These are phyloP conservation scores for Magnolia kwangsiensis DNA, from an alignment of 164 flowering plant genomes.

Conservation along the genomic window DNA sequence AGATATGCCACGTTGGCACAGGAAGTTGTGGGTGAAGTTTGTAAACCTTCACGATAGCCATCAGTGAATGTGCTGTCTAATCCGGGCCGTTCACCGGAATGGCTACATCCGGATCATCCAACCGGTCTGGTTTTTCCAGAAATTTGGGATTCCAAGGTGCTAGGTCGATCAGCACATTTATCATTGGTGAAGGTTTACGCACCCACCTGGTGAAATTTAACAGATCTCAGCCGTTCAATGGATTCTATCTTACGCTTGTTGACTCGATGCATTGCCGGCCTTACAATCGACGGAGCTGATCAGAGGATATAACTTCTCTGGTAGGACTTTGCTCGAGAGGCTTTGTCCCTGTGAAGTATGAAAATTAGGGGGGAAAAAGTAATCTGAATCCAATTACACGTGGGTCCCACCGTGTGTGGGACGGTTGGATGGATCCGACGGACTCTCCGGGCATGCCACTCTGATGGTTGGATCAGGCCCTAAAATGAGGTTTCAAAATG, in stretches of 20 bases:
- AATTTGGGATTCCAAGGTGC: background rate
- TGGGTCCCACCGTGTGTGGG: background rate
- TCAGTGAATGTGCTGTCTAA: too few species aligned
- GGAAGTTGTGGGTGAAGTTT: too few species aligned
- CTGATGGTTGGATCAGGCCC: background rate
- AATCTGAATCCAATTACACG: background rate
- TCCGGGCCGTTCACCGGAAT: too few species aligned
- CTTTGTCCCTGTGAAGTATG: slow-evolving; percentile 42
- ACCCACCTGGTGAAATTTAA: too few species aligned
- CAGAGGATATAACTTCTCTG: slow-evolving; percentile 31
- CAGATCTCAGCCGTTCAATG: too few species aligned
- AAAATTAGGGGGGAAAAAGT: background rate
- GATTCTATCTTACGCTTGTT: too few species aligned
- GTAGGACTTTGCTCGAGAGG: slow-evolving; percentile 23
- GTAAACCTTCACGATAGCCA: too few species aligned
- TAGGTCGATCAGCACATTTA: slow-evolving; percentile 10
- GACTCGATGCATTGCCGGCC: slow-evolving; percentile 27
- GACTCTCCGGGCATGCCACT: background rate
- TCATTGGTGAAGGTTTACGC: too few species aligned
- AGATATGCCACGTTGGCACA: too few species aligned
- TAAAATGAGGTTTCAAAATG: too few species aligned
- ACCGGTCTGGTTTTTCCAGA: background rate
- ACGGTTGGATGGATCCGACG: background rate
- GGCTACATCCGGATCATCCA: background rate
- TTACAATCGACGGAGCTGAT: slow-evolving; percentile 33